Base-by-base conservation (phyloP, 2,329 filamentous ascomycete genomes). In the Chalara sp. region DNA sequence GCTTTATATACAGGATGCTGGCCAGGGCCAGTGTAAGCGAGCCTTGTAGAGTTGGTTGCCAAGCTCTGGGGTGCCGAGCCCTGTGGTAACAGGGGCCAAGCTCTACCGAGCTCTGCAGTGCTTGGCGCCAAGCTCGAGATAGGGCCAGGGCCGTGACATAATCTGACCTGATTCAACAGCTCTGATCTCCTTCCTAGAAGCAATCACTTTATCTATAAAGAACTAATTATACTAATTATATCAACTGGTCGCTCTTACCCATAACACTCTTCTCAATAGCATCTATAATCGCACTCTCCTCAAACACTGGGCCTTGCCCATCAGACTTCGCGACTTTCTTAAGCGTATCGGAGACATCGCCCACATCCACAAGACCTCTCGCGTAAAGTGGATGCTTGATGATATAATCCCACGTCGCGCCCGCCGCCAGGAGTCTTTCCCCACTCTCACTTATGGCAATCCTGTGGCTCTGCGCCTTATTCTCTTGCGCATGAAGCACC, bases 391-490 rank as follows among this genome's bases (percentile, higher is more conserved):
- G 81, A 67, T 96, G 89, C 48, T 73, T 76, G 63, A 93, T 87
- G 53, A 97, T 93, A 48, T 90, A 74, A 62, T 96, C 91, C 92
- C 92, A 97, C 0, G 90, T 86, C 2, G 89, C 87, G n/a, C 84
- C 84, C 0, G 86, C 85, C 39, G 85, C 86, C 6, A 93, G 74
- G 10, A 95, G 70, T 32, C 77, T 77, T 65, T 89, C 82, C 5
- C 87, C 87, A 1, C 71, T 75, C n/a, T 80, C 75, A 39, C 80
- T 81, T 30, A 79, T 78, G 32, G 81, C 78, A 55, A 89, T 78
- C n/a, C 86, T 78, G 65, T 90, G 86, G 53, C 78, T 81, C 1
- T 79, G 80, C 2, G 72, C 74, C 69, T 84, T 82, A 65, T 83
- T 82, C 39, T 63, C 60, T 68, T 87, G 76, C 65, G 77, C 74